Evolutionary conservation across 192 early-diverging fungal species (phyloP).

Genomic region (Linnemannia zychae): DNA sequence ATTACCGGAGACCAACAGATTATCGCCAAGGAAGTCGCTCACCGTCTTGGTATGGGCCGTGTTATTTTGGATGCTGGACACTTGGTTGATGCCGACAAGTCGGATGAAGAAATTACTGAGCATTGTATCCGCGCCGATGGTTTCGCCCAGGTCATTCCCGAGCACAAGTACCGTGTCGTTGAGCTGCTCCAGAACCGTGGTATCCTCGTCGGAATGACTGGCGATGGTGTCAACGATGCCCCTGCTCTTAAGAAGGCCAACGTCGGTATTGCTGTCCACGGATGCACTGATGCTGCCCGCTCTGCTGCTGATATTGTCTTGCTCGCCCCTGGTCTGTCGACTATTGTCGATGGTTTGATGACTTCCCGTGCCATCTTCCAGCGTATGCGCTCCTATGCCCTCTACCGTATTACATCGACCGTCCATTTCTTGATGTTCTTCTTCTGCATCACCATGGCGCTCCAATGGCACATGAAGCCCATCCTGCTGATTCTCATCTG

Average conservation of each 20-base stretch:
- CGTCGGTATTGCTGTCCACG: constrained; percentile 97
- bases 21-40: constrained; percentile 94
- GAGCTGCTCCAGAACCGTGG: constrained; percentile 93
- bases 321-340: constrained; percentile 89
- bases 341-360: constrained; percentile 93
- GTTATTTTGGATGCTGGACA: constrained; percentile 92
- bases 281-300: constrained; percentile 96
- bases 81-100: constrained; percentile 80
- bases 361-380: constrained; percentile 96
- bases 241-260: constrained; percentile 98
- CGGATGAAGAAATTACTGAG: constrained; percentile 87
- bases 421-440: constrained; percentile 98
- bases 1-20: constrained; percentile 97
- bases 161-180: constrained; percentile 97
- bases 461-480: constrained; percentile 86
- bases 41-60: constrained; percentile 92
- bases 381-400: constrained; percentile 93
- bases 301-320: constrained; percentile 97
- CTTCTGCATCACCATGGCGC: constrained; percentile 89
- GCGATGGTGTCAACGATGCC: constrained; percentile 99
- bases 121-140: constrained; percentile 92
- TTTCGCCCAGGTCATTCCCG: constrained; percentile 98
- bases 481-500: constrained; percentile 90
- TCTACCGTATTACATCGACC: constrained; percentile 97
- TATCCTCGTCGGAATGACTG: constrained; percentile 93